Percentiles rank a stretch among this genome's conserved stretches.
These are phyloP conservation scores for Zarea fungicola DNA, from an alignment of 2,329 filamentous ascomycete genomes.

Conservation along the genomic window DNA sequence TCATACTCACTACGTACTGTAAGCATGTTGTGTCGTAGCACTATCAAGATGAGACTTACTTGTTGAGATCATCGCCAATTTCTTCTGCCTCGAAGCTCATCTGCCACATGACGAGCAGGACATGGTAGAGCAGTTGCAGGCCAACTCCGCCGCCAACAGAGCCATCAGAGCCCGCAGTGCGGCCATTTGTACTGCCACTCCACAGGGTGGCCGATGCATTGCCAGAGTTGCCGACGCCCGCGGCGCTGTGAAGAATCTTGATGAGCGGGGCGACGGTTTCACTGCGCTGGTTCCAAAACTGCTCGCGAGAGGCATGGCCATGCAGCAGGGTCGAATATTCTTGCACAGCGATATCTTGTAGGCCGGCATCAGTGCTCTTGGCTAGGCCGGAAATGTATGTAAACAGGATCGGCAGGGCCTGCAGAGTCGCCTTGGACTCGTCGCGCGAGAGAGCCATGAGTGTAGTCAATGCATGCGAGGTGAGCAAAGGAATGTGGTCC, in stretches of 20 bases:
- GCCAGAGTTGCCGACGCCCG: conserved; percentile 62
- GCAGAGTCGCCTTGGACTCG: conserved; percentile 59
- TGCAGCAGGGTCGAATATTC: conserved; percentile 82
- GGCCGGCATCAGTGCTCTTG: conserved; percentile 78
- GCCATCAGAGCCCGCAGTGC: conserved; percentile 58
- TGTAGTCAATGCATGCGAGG: conserved; percentile 77
- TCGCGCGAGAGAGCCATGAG: conserved; percentile 67
- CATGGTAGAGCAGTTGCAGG: conserved; percentile 88
- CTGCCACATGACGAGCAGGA: conserved; percentile 92
- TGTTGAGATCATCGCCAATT: conserved; percentile 71
- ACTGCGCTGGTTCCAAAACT: conserved; percentile 88
- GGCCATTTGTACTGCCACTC: conserved; percentile 47
- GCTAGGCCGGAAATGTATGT: conserved; percentile 79
- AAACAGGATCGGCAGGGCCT: conserved; percentile 76
- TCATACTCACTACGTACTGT: conserved; percentile 72
- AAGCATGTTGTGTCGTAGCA: conserved; percentile 12
- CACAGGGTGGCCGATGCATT: conserved; percentile 57
- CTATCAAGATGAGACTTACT: conserved; percentile 52
- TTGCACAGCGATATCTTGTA: conserved; percentile 94
- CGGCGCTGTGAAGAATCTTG: conserved; percentile 74
- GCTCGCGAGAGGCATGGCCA: conserved; percentile 64
- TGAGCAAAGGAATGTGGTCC: conserved; percentile 83
- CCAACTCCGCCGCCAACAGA: conserved; percentile 75
- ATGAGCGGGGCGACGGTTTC: conserved; percentile 80
- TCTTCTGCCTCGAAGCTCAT: conserved; percentile 85